Base-by-base conservation (phyloP, 2,329 filamentous ascomycete genomes). In the Xylaria sp. region DNA sequence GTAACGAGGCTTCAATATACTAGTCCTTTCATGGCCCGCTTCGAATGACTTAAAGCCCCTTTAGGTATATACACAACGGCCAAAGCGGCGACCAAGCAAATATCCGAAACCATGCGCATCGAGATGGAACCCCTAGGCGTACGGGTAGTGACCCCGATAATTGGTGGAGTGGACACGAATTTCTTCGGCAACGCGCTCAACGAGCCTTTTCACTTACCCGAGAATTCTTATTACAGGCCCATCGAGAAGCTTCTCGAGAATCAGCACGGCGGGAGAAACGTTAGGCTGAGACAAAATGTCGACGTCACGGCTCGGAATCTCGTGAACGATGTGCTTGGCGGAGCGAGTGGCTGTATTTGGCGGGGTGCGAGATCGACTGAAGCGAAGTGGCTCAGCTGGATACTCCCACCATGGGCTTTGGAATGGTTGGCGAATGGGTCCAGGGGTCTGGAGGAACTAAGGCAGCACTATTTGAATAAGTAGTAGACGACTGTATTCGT, bases 51-150 rank as follows among this genome's bases (percentile, higher is more conserved):
- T 14, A 8, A 6, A 19, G 19, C 47, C n/a, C 11, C 21, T 12
- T 11, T 19, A 64, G 55, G 62, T 8, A 19, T 57, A 12, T 65
- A 65, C 27, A 59, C 9, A n/a, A 65, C 42, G 17, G 36, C 62
- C 2, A 58, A 36, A 14, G 55, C 55, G 8, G 54, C 62, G 1
- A 21, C n/a, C 1, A 65, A 32, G n/a, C n/a, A 27, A 4, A n/a
- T 65, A 1, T 65, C 62, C 14, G 55, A 65, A 17, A 45, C 36
- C 17, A 17, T 65, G 27, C 55, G 62, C 14, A 17, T 54, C 9
- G 62, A 59, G 54, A n/a, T 59, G 55, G 55, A 14, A 6, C 62
- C 55, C 2, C 62, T 65, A 19, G 62, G 54, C 30, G 62, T 59
- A 11, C 19, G 62, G 19, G 62, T 65, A 14, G 55, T 59, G 12